Percentiles rank a stretch among this genome's conserved stretches.
Conservation (phyloP, 1,284 basidiomycete genomes). For the Sporisorium exsertum region DNA sequence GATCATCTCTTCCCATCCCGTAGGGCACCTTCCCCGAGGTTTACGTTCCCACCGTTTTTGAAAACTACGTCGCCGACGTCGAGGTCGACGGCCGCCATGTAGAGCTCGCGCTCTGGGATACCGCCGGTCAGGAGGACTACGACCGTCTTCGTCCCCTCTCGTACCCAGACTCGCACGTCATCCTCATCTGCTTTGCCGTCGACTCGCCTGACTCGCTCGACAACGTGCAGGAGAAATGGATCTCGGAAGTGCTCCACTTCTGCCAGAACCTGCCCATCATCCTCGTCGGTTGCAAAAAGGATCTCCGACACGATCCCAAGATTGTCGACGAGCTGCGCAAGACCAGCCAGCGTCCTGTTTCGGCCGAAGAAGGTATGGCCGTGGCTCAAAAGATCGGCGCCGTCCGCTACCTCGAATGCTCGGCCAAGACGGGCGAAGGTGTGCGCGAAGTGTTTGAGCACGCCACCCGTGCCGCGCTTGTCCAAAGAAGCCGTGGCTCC, state of each 20-base stretch:
- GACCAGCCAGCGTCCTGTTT: slow-evolving; percentile 68
- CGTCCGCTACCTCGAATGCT: slow-evolving; percentile 89
- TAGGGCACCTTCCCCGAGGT: slow-evolving; percentile 93
- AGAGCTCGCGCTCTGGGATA: slow-evolving; percentile 94
- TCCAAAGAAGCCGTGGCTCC: slow-evolving; percentile 70
- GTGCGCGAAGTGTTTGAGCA: slow-evolving; percentile 92
- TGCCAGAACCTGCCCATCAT: slow-evolving; percentile 87
- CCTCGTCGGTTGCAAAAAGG: slow-evolving; percentile 88
- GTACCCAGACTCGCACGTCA: slow-evolving; percentile 92
- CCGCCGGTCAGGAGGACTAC: slow-evolving; percentile 86
- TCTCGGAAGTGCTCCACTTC: slow-evolving; percentile 92
- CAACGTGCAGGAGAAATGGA: slow-evolving; percentile 98
- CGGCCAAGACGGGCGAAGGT: slow-evolving; percentile 87
- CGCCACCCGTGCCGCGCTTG: slow-evolving; percentile 82
- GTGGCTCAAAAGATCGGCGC: slow-evolving; percentile 90
- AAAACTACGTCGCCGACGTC: slow-evolving; percentile 88
- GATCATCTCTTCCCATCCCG: neutral
- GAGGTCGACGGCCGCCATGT: slow-evolving; percentile 91
- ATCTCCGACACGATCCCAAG: slow-evolving; percentile 69
- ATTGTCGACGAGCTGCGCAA: slow-evolving; percentile 69
- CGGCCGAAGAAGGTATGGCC: slow-evolving; percentile 76
- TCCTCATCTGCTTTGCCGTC: slow-evolving; percentile 91
- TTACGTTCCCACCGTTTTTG: slow-evolving; percentile 92
- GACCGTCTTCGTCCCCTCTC: slow-evolving; percentile 75
- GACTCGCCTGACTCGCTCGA: slow-evolving; percentile 92